Conservation (phyloP, 2,329 filamentous ascomycete genomes). For the Claviceps pazoutovae region DNA sequence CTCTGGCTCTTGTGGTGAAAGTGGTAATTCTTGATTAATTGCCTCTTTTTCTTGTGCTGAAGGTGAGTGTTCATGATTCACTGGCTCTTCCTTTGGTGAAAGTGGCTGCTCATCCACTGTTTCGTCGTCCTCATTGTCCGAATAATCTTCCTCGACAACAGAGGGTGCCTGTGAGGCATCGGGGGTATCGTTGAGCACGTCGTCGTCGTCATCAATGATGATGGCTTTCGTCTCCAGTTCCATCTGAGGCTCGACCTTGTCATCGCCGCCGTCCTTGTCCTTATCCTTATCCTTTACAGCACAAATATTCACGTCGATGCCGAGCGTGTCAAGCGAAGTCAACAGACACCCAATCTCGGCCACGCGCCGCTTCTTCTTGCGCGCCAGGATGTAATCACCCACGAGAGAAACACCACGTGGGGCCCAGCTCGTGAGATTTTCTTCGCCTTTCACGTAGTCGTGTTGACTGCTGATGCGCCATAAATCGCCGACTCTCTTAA, state of each 20-base stretch:
- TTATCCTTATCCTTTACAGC: slow-evolving; percentile 19
- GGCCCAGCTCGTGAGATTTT: slow-evolving; percentile 70
- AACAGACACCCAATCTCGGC: slow-evolving; percentile 70
- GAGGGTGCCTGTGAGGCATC: slow-evolving; percentile 33
- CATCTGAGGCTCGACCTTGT: slow-evolving; percentile 19
- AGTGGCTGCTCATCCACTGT: background rate
- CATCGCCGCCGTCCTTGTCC: background rate
- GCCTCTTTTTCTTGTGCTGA: too few species aligned
- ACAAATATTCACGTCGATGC: slow-evolving; percentile 26
- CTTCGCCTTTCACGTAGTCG: slow-evolving; percentile 93
- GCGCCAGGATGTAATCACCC: slow-evolving; percentile 67
- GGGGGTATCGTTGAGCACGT: slow-evolving; percentile 43
- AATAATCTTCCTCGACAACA: slow-evolving; percentile 15
- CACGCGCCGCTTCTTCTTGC: slow-evolving; percentile 58
- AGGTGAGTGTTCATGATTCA: too few species aligned
- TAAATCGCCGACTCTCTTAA: slow-evolving; percentile 81
- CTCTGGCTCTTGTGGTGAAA: background rate
- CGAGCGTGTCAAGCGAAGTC: slow-evolving; percentile 47
- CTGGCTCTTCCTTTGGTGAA: too few species aligned
- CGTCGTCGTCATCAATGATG: slow-evolving; percentile 41
- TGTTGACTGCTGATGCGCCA: slow-evolving; percentile 94
- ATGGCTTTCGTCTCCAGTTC: slow-evolving; percentile 24
- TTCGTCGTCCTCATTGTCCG: slow-evolving; percentile 7
- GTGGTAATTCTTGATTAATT: too few species aligned
- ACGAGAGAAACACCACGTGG: slow-evolving; percentile 83